Evolutionary conservation across 2,329 filamentous ascomycete genomes (phyloP), one percentile per base, ranked within the genome.

Genomic region (Orbilia javanica): DNA sequence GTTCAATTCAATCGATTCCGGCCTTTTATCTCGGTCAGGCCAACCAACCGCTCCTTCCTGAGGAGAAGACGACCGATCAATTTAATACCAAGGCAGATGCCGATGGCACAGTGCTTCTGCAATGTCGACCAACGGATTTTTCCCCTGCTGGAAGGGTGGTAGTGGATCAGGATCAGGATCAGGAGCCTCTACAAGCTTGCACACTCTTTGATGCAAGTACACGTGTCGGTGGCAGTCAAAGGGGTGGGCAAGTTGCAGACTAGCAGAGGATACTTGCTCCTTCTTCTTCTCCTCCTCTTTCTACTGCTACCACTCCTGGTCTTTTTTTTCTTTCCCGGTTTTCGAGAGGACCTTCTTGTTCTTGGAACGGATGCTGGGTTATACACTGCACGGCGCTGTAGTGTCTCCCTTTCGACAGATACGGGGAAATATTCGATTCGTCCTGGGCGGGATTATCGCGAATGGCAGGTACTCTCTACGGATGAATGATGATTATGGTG

Each of bases 161-260:
- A 15, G 39, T 44, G 39, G 11, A 18, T 20, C 5, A 11, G 8
- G 8, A 53, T 29, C 66, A 22, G 27, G 57, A 46, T 55, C 46
- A 31, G 36, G 52, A 60, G 65, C 65, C 55, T 62, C 42, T 42
- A 34, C 15, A 48, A 42, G 34, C 29, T 48, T 36, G 20, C 44
- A 46, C 46, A 8, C 7, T 25, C 10, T 25, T 50, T 50, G 18
- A 22, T 72, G 68, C 57, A 48, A 55, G 68, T 64, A 72, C 68
- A 72, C 68, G 68, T 72, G 68, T 72, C 57, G 46, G 11, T 48
- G 34, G 25, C 44, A 29, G 22, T 27, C n/a, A n/a, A 52, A 27
- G 48, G 36, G 29, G n/a, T n/a, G 46, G 63, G 20, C 20, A 42
- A 42, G 18, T 25, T 20, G 48, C 20, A 29, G 46, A 25, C 20